Evolutionary conservation across 768 basidiomycete species (phyloP), one percentile per base, ranked within the genome.

Genomic region (Boletellus ananiceps): DNA sequence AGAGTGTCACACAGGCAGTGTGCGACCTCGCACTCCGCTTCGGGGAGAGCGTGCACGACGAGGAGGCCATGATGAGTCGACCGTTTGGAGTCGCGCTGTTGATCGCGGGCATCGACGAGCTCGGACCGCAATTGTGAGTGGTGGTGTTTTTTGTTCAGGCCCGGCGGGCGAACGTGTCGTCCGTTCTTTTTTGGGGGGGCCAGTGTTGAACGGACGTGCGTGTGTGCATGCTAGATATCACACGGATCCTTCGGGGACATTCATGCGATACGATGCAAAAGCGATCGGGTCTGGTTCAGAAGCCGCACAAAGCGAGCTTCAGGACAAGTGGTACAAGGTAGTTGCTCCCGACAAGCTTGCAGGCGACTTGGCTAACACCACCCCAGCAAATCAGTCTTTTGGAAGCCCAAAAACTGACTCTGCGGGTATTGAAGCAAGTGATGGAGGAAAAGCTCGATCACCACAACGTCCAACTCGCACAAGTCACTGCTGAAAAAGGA

Each of bases 391-490:
- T 98, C 84, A 84, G 87, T 8, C 74, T 98, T 19, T 70, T 76
- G 56, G 93, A 96, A 69, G 96, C 93, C 0, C 91, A 97, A 58
- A 74, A 80, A 34, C 72, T 98, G 54, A 86, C 90, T 3, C 73
- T 98, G 45, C 84, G 82, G 55, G 91, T 98, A 40, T 74, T 98
- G 54, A 98, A 99, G 73, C 93, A 98, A 73, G 96, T 98, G 38
- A 99, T 98, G 96, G 96, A 98, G 69, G 96, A 98, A 74, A 97
- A 96, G 68, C 80, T 99, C 37, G 95, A 98, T 70, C 91, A 96
- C 59, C 94, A 97, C 73, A 98, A 99, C 59, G 94, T 98, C 21
- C 94, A 98, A 69, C 77, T 99, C 13, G 93, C 95, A 45, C 93
- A 94, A 78, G 94, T 97, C n/a, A 94, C 92, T 48, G 68, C 71